These are phyloP conservation scores for Agaricus sinodeliciosus DNA, from an alignment of 768 basidiomycete species.

Conservation along the genomic window DNA sequence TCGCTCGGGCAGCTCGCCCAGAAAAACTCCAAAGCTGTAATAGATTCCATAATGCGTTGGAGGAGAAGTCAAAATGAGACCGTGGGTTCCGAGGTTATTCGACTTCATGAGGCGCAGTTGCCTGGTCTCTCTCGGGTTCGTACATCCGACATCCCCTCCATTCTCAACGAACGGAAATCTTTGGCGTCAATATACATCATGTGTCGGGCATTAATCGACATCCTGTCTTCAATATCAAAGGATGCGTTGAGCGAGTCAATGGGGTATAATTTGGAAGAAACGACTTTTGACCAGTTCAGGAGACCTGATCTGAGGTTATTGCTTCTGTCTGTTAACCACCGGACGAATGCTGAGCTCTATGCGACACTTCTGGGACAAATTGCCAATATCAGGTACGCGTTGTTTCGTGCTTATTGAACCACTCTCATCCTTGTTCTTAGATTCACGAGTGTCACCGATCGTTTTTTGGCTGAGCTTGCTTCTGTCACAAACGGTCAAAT, in stretches of 20 bases:
- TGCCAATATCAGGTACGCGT: conserved; percentile 66
- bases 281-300: conserved; percentile 81
- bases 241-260: conserved; percentile 73
- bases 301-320: conserved; percentile 63
- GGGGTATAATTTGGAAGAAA: conserved; percentile 80
- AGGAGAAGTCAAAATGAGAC: conserved; percentile 68
- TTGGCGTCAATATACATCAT: conserved; percentile 85
- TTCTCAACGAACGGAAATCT: conserved; percentile 68
- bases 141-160: conserved; percentile 37
- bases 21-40: conserved; percentile 75
- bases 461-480: conserved; percentile 74
- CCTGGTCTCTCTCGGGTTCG: conserved; percentile 30
- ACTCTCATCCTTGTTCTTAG: conserved; percentile 27
- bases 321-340: conserved; percentile 66
- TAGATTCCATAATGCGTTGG: conserved; percentile 87
- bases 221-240: conserved; percentile 65
- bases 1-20: conserved; percentile 84
- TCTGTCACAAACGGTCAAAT: conserved; percentile 73
- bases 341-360: conserved; percentile 76
- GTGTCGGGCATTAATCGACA: conserved; percentile 78
- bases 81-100: conserved; percentile 42
- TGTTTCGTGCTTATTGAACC: neutral
- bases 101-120: conserved; percentile 39
- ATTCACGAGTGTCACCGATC: conserved; percentile 89
- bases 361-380: conserved; percentile 81